phyloP scores from a whole-genome alignment of 106 monocot species.

The Narthecium ossifragum region DNA sequence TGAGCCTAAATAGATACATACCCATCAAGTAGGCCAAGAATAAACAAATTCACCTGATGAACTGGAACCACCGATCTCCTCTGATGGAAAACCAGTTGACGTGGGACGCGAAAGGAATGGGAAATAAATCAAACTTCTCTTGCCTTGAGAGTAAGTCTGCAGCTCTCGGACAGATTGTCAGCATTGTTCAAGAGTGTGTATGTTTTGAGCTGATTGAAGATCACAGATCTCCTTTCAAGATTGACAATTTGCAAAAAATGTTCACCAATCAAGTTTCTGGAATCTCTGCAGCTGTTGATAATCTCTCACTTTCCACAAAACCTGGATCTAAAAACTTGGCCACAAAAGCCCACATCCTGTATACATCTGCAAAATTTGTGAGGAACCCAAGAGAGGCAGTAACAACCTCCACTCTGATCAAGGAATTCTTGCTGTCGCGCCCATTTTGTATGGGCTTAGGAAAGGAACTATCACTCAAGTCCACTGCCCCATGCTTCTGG shows the following conservation, averaged over 20 bases:
- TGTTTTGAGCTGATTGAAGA: neutral
- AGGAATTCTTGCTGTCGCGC: slow-evolving; percentile 37
- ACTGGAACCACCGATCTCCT: slow-evolving; percentile 6
- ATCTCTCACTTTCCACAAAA: slow-evolving; percentile 47
- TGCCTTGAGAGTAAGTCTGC: neutral
- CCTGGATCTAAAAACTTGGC: slow-evolving; percentile 72
- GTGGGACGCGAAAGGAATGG: slow-evolving; percentile 7
- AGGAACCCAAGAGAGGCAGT: slow-evolving; percentile 95
- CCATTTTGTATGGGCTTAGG: slow-evolving; percentile 38
- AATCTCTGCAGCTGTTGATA: slow-evolving; percentile 44
- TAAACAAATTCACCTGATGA: slow-evolving; percentile 29
- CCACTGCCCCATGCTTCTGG: slow-evolving; percentile 35
- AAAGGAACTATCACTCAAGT: slow-evolving; percentile 23
- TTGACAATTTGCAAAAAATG: slow-evolving; percentile 2
- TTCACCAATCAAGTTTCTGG: slow-evolving; percentile 26
- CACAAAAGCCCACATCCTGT: slow-evolving; percentile 93
- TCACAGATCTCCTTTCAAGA: neutral
- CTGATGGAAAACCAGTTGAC: neutral
- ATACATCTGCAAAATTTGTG: slow-evolving; percentile 95
- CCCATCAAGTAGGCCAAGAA: slow-evolving; percentile 36
- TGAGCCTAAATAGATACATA: slow-evolving; percentile 20
- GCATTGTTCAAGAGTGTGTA: neutral
- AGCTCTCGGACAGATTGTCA: neutral
- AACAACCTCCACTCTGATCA: slow-evolving; percentile 64
- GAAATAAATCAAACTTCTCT: neutral